Percentiles rank a stretch among this genome's conserved stretches.
These are phyloP conservation scores for Arbutus unedo DNA, from an alignment of 148 eudicot genomes.

Conservation along the genomic window DNA sequence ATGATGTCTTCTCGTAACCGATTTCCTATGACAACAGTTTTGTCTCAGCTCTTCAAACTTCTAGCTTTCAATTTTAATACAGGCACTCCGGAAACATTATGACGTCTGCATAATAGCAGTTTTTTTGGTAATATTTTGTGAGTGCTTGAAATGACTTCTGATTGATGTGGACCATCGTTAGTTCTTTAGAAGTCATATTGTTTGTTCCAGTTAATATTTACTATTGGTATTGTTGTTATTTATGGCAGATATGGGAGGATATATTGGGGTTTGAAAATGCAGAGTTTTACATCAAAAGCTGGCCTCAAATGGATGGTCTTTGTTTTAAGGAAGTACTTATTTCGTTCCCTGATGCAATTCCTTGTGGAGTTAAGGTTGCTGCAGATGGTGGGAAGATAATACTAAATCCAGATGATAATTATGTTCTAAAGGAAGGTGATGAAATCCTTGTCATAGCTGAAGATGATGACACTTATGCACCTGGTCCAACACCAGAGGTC, in stretches of 20 bases:
- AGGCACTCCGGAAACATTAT: not conserved
- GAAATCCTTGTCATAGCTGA: conserved; percentile 94
- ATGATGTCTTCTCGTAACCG: not conserved
- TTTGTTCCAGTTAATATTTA: not conserved
- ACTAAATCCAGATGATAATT: conserved; percentile 78
- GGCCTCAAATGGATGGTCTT: conserved; percentile 74
- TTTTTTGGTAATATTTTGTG: not conserved
- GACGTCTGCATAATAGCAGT: not conserved
- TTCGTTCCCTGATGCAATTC: conserved; percentile 91
- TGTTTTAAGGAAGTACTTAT: conserved; percentile 61
- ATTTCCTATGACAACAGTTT: not conserved
- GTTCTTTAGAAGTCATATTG: not conserved
- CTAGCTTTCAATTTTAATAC: not conserved
- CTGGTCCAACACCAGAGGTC: conserved; percentile 69
- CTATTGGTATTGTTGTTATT: not conserved
- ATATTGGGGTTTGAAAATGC: conserved; percentile 95
- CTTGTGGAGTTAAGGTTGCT: conserved; percentile 89
- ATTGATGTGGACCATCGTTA: not conserved
- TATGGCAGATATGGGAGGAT: conserved; percentile 88
- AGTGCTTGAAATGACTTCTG: not conserved
- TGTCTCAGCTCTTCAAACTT: not conserved
- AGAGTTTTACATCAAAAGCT: conserved; percentile 90
- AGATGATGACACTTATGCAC: conserved; percentile 93
- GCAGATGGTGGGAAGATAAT: conserved; percentile 72
- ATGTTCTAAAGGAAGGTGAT: conserved; percentile 66